Evolutionary conservation across 441 rosid species (phyloP).

Genomic region (Gossypium lobatum): DNA sequence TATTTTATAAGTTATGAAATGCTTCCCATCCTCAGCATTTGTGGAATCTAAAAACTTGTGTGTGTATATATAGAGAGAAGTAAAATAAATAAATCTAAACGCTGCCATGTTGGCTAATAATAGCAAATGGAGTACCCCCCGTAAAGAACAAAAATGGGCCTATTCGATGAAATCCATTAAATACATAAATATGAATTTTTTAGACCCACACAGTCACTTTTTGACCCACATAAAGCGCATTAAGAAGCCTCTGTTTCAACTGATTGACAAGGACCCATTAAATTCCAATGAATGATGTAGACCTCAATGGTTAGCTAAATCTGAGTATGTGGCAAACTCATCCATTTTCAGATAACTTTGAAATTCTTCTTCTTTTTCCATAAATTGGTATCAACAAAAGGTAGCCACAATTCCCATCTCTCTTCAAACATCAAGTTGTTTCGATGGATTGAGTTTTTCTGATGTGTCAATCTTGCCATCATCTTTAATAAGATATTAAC

Average conservation of each 20-base stretch:
- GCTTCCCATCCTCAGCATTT: too few relatives aligned
- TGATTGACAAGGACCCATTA: not conserved
- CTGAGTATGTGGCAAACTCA: slow-evolving; percentile 11
- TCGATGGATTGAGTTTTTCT: not conserved
- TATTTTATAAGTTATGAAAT: too few relatives aligned
- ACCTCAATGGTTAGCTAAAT: not conserved
- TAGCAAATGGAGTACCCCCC: not conserved
- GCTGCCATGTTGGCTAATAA: not conserved
- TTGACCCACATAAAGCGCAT: not conserved
- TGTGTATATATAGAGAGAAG: too few relatives aligned
- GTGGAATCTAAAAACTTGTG: too few relatives aligned
- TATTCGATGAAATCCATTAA: not conserved
- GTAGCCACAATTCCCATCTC: not conserved
- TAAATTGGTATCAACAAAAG: not conserved
- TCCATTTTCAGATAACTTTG: not conserved
- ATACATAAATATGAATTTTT: not conserved
- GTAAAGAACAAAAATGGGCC: not conserved
- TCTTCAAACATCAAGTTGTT: not conserved
- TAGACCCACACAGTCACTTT: not conserved
- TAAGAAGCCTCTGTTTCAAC: not conserved
- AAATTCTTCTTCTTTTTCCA: not conserved
- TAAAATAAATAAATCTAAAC: too few relatives aligned
- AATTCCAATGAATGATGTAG: not conserved
- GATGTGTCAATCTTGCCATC: not conserved
- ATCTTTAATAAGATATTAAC: not conserved